phyloP scores from a whole-genome alignment of 495 filamentous ascomycete genomes.

The Aspergillus carlsbadensis region DNA sequence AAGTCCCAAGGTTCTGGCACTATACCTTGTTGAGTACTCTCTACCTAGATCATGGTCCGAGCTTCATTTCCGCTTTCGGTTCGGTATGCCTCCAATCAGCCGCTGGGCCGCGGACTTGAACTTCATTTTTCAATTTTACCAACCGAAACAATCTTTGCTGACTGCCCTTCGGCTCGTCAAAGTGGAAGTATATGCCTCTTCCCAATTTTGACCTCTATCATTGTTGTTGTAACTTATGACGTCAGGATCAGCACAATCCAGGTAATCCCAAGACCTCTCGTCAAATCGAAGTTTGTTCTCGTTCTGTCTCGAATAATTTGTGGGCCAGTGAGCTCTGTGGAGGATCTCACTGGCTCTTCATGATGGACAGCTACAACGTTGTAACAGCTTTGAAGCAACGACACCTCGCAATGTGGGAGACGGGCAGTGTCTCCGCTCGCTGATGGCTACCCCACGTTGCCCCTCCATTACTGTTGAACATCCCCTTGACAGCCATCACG shows the following conservation, averaged over 20 bases:
- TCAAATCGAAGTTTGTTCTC: constrained; percentile 3
- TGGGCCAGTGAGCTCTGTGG: neutral
- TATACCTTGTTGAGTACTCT: neutral
- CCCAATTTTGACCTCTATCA: no score
- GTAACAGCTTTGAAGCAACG: neutral
- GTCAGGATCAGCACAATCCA: constrained; percentile 5
- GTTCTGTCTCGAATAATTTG: neutral
- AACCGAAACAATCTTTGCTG: no score
- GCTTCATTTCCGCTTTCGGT: constrained; percentile 7
- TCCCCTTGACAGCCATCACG: neutral
- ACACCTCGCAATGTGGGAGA: neutral
- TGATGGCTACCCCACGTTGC: constrained; percentile 4
- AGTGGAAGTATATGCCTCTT: no score
- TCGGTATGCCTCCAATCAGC: neutral
- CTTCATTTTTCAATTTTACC: no score
- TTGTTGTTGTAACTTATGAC: neutral
- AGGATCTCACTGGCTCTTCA: constrained; percentile 1
- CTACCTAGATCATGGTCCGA: neutral
- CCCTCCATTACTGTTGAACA: neutral
- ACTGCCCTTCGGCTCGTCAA: no score
- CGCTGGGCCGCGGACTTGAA: no score
- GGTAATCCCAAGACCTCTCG: neutral
- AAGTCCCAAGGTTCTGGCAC: neutral
- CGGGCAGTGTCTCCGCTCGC: neutral
- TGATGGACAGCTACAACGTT: no score